These are phyloP conservation scores for Coniochaeta hoffmannii DNA, from an alignment of 2,329 filamentous ascomycete species.

Conservation along the genomic window DNA sequence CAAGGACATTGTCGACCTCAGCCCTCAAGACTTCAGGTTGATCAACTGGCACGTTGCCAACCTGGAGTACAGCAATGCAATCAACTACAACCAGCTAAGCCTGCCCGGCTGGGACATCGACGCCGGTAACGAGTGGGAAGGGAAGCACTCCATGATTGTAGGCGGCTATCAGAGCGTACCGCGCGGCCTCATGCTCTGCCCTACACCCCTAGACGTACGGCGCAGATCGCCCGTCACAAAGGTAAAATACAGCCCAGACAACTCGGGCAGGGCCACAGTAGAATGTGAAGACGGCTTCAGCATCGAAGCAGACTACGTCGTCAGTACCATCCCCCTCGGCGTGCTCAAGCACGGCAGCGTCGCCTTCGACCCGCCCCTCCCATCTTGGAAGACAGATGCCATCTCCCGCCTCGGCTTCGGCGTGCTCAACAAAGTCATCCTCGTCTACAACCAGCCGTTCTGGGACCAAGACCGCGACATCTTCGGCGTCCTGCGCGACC, in stretches of 20 bases:
- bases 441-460: conserved; percentile 84
- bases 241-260: conserved; percentile 55
- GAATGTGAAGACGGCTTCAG: conserved; percentile 70
- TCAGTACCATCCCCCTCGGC: conserved; percentile 83
- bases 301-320: conserved; percentile 81
- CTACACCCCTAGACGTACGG: conserved; percentile 68
- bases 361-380: conserved; percentile 84
- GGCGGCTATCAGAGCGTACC: conserved; percentile 92
- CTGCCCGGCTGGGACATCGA: conserved; percentile 94
- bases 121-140: conserved; percentile 95
- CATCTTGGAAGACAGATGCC: conserved; percentile 73
- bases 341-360: conserved; percentile 80
- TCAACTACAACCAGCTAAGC: conserved; percentile 78
- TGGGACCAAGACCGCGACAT: conserved; percentile 90
- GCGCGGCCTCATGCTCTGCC: conserved; percentile 74
- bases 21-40: conserved; percentile 77
- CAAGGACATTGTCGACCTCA: conserved; percentile 71
- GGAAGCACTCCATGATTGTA: conserved; percentile 84
- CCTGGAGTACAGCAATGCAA: conserved; percentile 93
- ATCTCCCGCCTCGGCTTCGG: conserved; percentile 86
- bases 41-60: conserved; percentile 99
- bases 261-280: conserved; percentile 47
- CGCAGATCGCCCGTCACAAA: conserved; percentile 66
- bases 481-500: conserved; percentile 80
- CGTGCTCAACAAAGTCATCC: conserved; percentile 86